Conservation (phyloP, 495 filamentous ascomycete genomes). For the Aspergillus sclerotioniger region DNA sequence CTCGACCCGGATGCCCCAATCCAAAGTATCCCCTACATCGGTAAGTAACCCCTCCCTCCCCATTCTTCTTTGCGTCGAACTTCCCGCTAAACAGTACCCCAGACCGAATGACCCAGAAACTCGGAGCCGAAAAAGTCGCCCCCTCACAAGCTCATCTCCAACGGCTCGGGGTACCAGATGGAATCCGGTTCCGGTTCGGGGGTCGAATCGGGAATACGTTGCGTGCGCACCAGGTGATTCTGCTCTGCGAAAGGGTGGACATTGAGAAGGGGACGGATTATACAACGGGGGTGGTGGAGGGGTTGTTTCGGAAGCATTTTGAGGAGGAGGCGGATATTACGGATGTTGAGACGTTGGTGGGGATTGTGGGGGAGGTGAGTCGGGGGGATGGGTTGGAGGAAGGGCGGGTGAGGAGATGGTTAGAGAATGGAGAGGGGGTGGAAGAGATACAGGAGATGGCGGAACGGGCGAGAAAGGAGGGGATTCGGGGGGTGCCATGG, state of each 20-base stretch:
- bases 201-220: slow-evolving; percentile 25
- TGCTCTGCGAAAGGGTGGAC: slow-evolving; percentile 1
- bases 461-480: slow-evolving; percentile 1
- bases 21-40: slow-evolving; percentile 15
- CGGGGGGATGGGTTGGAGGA: slow-evolving; percentile 15
- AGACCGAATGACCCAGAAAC: slow-evolving; percentile 24
- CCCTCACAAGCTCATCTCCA: slow-evolving; percentile 18
- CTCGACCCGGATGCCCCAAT: slow-evolving; percentile 58
- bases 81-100: too few relatives aligned
- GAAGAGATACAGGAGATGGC: slow-evolving; percentile 10
- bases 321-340: slow-evolving; percentile 25
- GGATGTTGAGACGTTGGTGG: slow-evolving; percentile 8
- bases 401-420: slow-evolving; percentile 8
- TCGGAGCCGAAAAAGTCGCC: slow-evolving; percentile 15
- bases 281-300: slow-evolving; percentile 13
- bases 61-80: background rate
- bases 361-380: slow-evolving; percentile 1
- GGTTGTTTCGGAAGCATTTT: slow-evolving; percentile 21
- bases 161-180: slow-evolving; percentile 11
- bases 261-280: background rate
- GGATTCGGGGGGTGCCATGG: slow-evolving; percentile 19
- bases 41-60: slow-evolving; percentile 1
- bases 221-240: slow-evolving; percentile 18
- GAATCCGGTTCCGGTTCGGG: slow-evolving; percentile 23
- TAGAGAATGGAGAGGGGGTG: slow-evolving; percentile 10